phyloP scores from a whole-genome alignment of 1,139 yeast species.

The Magnusiomyces clavatus region DNA sequence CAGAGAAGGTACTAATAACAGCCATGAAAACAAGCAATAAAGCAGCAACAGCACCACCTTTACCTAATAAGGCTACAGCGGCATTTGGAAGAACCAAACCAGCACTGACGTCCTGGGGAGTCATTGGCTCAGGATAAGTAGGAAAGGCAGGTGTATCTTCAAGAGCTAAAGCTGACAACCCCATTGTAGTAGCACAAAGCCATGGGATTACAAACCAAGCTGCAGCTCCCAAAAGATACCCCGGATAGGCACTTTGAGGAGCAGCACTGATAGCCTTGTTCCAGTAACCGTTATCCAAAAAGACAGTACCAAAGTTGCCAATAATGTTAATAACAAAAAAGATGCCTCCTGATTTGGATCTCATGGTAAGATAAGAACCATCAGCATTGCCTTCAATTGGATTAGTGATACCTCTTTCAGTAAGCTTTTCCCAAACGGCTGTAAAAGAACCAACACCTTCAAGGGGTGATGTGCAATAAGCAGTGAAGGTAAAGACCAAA shows the following conservation, averaged over 20 bases:
- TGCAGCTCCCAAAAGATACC: constrained; percentile 82
- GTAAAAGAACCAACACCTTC: constrained; percentile 67
- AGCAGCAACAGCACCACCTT: constrained; percentile 79
- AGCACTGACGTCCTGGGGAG: constrained; percentile 61
- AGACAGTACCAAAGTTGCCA: constrained; percentile 86
- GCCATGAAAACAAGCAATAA: constrained; percentile 77
- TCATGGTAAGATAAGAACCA: constrained; percentile 73
- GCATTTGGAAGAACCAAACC: constrained; percentile 85
- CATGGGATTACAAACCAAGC: constrained; percentile 91
- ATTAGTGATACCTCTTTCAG: constrained; percentile 45
- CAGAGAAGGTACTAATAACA: constrained; percentile 49
- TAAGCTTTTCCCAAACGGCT: constrained; percentile 61
- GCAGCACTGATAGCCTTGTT: constrained; percentile 77
- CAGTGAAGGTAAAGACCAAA: constrained; percentile 30
- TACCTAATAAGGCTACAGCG: constrained; percentile 76
- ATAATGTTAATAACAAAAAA: constrained; percentile 77
- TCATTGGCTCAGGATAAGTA: constrained; percentile 58
- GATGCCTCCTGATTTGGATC: constrained; percentile 65
- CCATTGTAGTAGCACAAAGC: constrained; percentile 75
- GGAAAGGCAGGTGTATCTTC: constrained; percentile 67
- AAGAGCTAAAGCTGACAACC: constrained; percentile 67
- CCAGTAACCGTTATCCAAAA: constrained; percentile 85
- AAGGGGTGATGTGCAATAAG: constrained; percentile 44
- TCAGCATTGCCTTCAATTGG: constrained; percentile 69
- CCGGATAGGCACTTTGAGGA: constrained; percentile 82